Base-by-base conservation (phyloP, 2,329 filamentous ascomycete species). In the Ceratocystiopsis minuta region DNA sequence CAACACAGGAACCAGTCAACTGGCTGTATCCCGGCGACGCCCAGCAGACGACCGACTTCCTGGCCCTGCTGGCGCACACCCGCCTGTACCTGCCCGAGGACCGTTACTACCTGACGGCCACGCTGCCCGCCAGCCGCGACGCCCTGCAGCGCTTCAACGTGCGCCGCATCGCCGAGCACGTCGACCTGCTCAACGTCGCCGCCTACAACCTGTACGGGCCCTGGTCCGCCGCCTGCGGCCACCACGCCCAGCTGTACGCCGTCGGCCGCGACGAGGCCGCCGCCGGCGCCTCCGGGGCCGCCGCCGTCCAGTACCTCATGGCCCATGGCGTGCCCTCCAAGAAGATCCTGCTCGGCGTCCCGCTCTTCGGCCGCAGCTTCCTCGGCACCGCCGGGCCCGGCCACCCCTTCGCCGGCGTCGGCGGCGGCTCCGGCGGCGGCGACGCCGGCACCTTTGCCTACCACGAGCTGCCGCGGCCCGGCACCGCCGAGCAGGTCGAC, bases 101-200 rank as follows among this genome's bases (percentile, higher is more conserved):
- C 35, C 65, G 67, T 36, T 88, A 79, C 56, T 63, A 80, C 11
- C 60, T 90, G 20, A 80, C 80, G 11, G 76, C 80, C 34, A 78
- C 79, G 32, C 67, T 90, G 6, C 80, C 83, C 3, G 79, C 78
- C 12, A 72, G 67, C 35, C 67, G 72, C 54, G 71, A 72, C 60
- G 67, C 77, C 0, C 62, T 90, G 42, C 70, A 74, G 50, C 67
- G 79, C 52, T 80, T 88, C 54, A 72, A 86, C 53, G 62, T 88
- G 12, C 60, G 58, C 17, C 62, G 65, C 43, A 72, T 77, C 12
- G 68, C 77, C 39, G 61, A 70, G 37, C 76, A 81, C 50, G 65
- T 90, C 33, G 80, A 88, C 57, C 68, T 78, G 47, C 62, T 90
- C 55, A 88, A 88, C 55, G 61, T 90, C 33, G 84, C 80, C 71